Conservation (phyloP, 805 yeast genomes). For the Schwanniomyces sp. region DNA sequence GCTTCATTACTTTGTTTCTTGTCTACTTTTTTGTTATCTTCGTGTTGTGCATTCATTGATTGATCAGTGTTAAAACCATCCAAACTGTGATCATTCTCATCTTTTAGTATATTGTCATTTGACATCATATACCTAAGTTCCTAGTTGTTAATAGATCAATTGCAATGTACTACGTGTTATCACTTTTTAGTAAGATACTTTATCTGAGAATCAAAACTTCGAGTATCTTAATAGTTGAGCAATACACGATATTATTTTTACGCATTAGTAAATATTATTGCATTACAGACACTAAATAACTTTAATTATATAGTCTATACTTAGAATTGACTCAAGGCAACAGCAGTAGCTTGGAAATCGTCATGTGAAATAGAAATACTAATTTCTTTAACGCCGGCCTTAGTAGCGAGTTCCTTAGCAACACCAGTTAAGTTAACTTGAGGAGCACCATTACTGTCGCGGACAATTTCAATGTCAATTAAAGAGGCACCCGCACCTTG, state of each 20-base stretch:
- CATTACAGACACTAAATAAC: not conserved
- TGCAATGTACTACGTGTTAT: not conserved
- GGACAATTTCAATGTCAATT: conserved; percentile 83
- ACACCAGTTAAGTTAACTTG: conserved; percentile 71
- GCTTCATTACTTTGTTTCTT: not conserved
- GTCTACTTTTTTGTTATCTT: not conserved
- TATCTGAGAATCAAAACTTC: not conserved
- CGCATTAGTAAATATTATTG: not conserved
- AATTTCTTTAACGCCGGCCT: conserved; percentile 67
- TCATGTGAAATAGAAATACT: conserved; percentile 94
- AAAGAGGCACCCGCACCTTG: conserved; percentile 95
- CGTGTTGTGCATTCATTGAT: not conserved
- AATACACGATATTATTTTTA: not conserved
- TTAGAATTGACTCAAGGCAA: conserved; percentile 71
- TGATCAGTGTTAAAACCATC: not conserved
- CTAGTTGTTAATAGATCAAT: not conserved
- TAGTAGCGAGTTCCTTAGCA: conserved; percentile 72
- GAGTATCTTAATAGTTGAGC: not conserved
- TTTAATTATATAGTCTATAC: not conserved
- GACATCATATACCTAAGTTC: conserved; percentile 3
- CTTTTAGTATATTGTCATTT: conserved; percentile 2
- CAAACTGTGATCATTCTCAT: not conserved
- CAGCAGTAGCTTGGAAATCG: conserved; percentile 96
- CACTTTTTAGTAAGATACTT: not conserved
- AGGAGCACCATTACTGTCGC: conserved; percentile 79